Evolutionary conservation across 2,329 filamentous ascomycete species (phyloP).

Genomic region (Penicillium sp.): DNA sequence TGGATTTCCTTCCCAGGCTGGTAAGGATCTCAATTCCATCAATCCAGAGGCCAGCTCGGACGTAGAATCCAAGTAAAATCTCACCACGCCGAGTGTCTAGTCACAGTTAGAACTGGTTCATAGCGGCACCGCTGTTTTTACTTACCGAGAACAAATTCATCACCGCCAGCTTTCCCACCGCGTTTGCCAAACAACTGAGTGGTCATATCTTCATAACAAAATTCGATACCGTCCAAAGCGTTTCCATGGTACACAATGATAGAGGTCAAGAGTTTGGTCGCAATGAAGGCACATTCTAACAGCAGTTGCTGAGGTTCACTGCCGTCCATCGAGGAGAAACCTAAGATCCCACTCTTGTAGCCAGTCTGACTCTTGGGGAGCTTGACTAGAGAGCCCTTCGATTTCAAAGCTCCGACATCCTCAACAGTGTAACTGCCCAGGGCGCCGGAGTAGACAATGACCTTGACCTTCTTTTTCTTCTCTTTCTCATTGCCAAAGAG

Average conservation of each 20-base stretch:
- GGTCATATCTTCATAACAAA: constrained; percentile 84
- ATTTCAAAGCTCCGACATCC: constrained; percentile 70
- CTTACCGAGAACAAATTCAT: constrained; percentile 74
- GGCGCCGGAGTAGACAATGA: constrained; percentile 74
- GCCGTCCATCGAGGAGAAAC: constrained; percentile 69
- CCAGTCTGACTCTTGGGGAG: constrained; percentile 72
- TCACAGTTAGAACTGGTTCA: constrained; percentile 5
- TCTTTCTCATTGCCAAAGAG: constrained; percentile 69
- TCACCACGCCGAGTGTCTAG: constrained; percentile 81
- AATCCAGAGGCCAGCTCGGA: constrained; percentile 77
- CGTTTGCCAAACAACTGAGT: constrained; percentile 83
- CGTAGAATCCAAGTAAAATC: constrained; percentile 79
- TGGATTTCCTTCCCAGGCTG: constrained; percentile 80
- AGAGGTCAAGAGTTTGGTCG: constrained; percentile 71
- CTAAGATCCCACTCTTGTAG: constrained; percentile 74
- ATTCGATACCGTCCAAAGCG: constrained; percentile 83
- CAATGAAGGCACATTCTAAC: constrained; percentile 66
- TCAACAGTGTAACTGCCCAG: constrained; percentile 73
- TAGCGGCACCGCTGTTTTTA: neutral
- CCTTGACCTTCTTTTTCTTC: constrained; percentile 64
- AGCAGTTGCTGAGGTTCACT: constrained; percentile 71
- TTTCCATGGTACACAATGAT: constrained; percentile 75
- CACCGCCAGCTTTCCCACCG: constrained; percentile 68
- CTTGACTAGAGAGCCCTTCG: constrained; percentile 72
- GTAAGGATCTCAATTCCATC: constrained; percentile 90